A percentile compares a stretch with the other conserved stretches of the same genome.
Evolutionary conservation across 2,329 filamentous ascomycete genomes (phyloP).

Genomic region (Aspergillus sp.): DNA sequence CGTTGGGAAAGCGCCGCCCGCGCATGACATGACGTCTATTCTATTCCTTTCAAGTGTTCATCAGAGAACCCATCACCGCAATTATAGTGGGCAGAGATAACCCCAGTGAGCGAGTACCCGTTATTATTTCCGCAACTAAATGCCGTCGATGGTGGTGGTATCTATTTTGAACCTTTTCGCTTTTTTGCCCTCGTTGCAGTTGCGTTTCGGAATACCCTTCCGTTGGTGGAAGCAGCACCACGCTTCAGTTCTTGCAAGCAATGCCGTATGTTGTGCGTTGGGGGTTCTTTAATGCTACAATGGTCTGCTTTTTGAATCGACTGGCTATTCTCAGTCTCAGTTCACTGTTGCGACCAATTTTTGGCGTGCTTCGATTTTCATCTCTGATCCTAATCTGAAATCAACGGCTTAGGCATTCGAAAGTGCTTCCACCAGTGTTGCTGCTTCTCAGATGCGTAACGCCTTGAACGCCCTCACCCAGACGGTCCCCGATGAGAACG

Average conservation of each 20-base stretch:
- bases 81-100: neutral
- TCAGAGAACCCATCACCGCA: too few species aligned
- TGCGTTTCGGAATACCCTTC: neutral
- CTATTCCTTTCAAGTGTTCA: neutral
- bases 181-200: neutral
- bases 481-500: slow-evolving; percentile 74
- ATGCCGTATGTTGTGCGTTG: neutral
- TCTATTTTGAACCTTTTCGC: neutral
- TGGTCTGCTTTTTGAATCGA: neutral
- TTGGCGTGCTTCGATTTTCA: neutral
- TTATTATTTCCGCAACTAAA: neutral
- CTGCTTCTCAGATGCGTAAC: slow-evolving; percentile 99
- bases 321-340: neutral
- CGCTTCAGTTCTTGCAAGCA: neutral
- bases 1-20: neutral
- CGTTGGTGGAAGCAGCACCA: neutral
- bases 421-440: slow-evolving; percentile 97
- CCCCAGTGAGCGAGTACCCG: neutral
- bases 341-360: neutral
- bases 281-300: neutral
- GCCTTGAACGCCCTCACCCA: slow-evolving; percentile 88
- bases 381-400: neutral
- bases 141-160: neutral
- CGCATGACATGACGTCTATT: slow-evolving; percentile 2
- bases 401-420: slow-evolving; percentile 75